phyloP scores from a whole-genome alignment of 768 basidiomycete species.

The Leccinum ochraceum region DNA sequence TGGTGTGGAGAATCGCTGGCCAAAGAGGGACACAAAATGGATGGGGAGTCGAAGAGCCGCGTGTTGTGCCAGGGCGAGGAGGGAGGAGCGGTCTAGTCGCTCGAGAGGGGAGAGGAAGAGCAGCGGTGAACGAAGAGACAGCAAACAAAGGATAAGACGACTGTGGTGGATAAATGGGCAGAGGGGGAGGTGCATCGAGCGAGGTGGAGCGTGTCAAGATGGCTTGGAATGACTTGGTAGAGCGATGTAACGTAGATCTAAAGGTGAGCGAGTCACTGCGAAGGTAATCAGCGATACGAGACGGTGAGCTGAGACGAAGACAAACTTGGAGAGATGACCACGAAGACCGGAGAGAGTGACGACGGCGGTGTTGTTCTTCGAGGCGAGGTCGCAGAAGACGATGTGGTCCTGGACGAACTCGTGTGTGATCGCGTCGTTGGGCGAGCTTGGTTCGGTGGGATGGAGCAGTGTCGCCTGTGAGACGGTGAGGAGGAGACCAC shows the following conservation, averaged over 20 bases:
- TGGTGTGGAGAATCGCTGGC: constrained; percentile 37
- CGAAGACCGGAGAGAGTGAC: constrained; percentile 85
- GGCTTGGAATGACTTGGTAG: constrained; percentile 43
- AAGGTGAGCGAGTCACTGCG: constrained; percentile 41
- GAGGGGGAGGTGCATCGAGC: constrained; percentile 52
- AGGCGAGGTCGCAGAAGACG: constrained; percentile 58
- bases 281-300: constrained; percentile 29
- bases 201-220: constrained; percentile 37
- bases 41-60: constrained; percentile 52
- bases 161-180: constrained; percentile 43
- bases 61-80: constrained; percentile 32
- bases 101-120: constrained; percentile 35
- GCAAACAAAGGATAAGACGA: constrained; percentile 49
- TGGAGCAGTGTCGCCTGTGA: constrained; percentile 77
- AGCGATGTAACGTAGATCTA: constrained; percentile 43
- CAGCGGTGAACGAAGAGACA: constrained; percentile 41
- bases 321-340: constrained; percentile 65
- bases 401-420: constrained; percentile 87
- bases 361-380: constrained; percentile 48
- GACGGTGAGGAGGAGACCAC: constrained; percentile 1
- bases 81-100: constrained; percentile 51
- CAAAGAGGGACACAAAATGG: constrained; percentile 83
- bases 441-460: constrained; percentile 60
- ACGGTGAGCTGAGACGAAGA: constrained; percentile 24
- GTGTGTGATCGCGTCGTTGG: constrained; percentile 58